Percentiles rank a stretch among this genome's conserved stretches.
Conservation (phyloP, 2,329 filamentous ascomycete species). For the Emergomyces orientalis region DNA sequence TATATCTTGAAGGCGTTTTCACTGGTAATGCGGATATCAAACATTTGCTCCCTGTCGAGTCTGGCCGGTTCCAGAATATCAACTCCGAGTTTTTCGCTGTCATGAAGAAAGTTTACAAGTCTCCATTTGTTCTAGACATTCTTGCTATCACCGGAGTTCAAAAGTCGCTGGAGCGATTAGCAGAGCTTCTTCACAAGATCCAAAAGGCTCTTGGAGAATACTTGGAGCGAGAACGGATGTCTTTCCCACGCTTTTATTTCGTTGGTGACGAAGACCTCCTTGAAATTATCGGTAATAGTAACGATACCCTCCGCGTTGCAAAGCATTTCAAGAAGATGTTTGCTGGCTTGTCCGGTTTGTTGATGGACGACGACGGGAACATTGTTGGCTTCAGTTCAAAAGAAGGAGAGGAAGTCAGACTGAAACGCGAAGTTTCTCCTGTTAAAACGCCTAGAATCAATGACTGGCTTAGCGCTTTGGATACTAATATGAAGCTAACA, state of each 20-base stretch:
- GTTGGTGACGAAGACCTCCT: slow-evolving; percentile 96
- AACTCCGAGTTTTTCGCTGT: slow-evolving; percentile 98
- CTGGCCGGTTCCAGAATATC: slow-evolving; percentile 95
- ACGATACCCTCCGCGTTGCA: slow-evolving; percentile 88
- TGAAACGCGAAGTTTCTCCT: slow-evolving; percentile 87
- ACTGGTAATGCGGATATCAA: slow-evolving; percentile 99
- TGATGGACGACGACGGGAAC: slow-evolving; percentile 81
- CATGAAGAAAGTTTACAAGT: slow-evolving; percentile 98
- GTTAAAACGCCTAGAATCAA: slow-evolving; percentile 95
- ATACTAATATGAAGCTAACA: slow-evolving; percentile 87
- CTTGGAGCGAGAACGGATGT: slow-evolving; percentile 91
- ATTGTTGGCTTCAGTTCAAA: slow-evolving; percentile 93
- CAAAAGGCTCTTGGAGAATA: slow-evolving; percentile 98
- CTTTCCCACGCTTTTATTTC: slow-evolving; percentile 98
- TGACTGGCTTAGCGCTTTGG: slow-evolving; percentile 91
- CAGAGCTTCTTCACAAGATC: slow-evolving; percentile 97
- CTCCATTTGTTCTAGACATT: slow-evolving; percentile 89
- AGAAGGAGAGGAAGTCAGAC: slow-evolving; percentile 76
- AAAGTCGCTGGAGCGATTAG: slow-evolving; percentile 87
- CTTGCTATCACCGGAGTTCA: slow-evolving; percentile 93
- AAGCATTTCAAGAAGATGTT: slow-evolving; percentile 99
- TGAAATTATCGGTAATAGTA: slow-evolving; percentile 99
- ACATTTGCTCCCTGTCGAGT: slow-evolving; percentile 91
- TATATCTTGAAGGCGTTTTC: slow-evolving; percentile 97
- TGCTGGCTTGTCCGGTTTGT: slow-evolving; percentile 79